phyloP scores from a whole-genome alignment of 1,284 basidiomycete species.

The Ceratobasidium theobromae region DNA sequence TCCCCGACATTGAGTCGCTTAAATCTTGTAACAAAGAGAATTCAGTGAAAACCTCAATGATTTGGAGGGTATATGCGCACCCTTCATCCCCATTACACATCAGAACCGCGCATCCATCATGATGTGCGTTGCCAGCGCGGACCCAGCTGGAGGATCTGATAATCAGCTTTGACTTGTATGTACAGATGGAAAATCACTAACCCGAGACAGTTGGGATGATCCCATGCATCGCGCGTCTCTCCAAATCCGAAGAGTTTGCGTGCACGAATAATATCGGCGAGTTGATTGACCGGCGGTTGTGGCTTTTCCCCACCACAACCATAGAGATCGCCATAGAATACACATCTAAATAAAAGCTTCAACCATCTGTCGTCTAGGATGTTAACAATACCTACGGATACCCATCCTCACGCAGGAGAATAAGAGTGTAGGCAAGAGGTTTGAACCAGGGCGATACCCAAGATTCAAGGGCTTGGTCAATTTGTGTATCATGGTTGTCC shows the following conservation, averaged over 20 bases:
- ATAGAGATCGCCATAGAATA: constrained; percentile 59
- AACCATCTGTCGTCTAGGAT: not conserved
- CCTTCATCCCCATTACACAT: constrained; percentile 46
- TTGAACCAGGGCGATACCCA: constrained; percentile 57
- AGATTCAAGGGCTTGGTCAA: constrained; percentile 54
- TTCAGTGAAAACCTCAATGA: not conserved
- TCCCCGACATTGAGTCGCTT: constrained; percentile 33
- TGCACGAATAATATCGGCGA: constrained; percentile 52
- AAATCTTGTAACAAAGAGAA: not conserved
- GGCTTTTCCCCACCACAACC: constrained; percentile 52
- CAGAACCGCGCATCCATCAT: constrained; percentile 52
- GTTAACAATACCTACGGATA: constrained; percentile 48
- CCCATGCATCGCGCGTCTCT: constrained; percentile 51
- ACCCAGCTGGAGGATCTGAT: constrained; percentile 46
- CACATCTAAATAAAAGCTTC: constrained; percentile 42
- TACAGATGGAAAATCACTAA: constrained; percentile 11
- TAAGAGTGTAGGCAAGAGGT: constrained; percentile 58
- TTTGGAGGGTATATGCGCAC: constrained; percentile 32
- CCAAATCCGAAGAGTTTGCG: constrained; percentile 56
- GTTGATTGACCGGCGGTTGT: constrained; percentile 47
- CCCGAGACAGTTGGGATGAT: constrained; percentile 48
- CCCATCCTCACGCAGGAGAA: constrained; percentile 54
- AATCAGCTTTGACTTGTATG: constrained; percentile 16
- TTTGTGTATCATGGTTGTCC: constrained; percentile 54
- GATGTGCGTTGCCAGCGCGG: constrained; percentile 50